A percentile compares a stretch with the other conserved stretches of the same genome.
These are phyloP conservation scores for Penicillium sp. DNA, from an alignment of 2,329 filamentous ascomycete species.

Conservation along the genomic window DNA sequence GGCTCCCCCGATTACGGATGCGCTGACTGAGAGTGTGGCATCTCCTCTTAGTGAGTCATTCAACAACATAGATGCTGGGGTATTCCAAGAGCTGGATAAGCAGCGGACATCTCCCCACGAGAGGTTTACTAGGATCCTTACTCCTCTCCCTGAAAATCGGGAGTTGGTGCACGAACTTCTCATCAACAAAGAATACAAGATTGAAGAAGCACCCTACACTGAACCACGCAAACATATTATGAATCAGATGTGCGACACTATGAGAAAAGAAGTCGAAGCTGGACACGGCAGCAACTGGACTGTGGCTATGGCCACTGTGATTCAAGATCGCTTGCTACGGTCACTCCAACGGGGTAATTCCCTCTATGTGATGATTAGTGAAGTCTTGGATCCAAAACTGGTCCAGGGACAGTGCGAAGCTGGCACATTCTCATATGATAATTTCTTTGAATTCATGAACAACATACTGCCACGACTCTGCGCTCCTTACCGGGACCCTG, in stretches of 20 bases:
- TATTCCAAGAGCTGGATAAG: slow-evolving; percentile 37
- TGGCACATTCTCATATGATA: slow-evolving; percentile 62
- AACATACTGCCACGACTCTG: slow-evolving; percentile 63
- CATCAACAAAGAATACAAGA: slow-evolving; percentile 62
- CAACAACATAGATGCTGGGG: slow-evolving; percentile 35
- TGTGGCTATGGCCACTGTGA: slow-evolving; percentile 65
- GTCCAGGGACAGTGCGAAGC: slow-evolving; percentile 59
- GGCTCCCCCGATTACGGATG: slow-evolving; percentile 33
- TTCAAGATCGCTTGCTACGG: slow-evolving; percentile 59
- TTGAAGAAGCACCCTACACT: slow-evolving; percentile 52
- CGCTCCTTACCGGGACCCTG: slow-evolving; percentile 61
- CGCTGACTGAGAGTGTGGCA: slow-evolving; percentile 38
- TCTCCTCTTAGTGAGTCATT: slow-evolving; percentile 45
- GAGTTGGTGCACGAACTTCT: slow-evolving; percentile 63
- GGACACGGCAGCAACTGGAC: slow-evolving; percentile 60
- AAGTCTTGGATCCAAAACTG: slow-evolving; percentile 59
- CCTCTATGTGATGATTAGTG: slow-evolving; percentile 60
- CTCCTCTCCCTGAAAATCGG: slow-evolving; percentile 61
- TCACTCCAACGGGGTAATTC: slow-evolving; percentile 61
- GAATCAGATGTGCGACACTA: slow-evolving; percentile 58
- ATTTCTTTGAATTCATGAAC: slow-evolving; percentile 64
- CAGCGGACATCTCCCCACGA: slow-evolving; percentile 39
- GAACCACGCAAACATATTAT: slow-evolving; percentile 58
- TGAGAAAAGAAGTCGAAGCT: slow-evolving; percentile 57
- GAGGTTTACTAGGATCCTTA: slow-evolving; percentile 54